phyloP scores from a whole-genome alignment of 1,139 yeast genomes.

The Hemisphaericaspora xylofermentans region DNA sequence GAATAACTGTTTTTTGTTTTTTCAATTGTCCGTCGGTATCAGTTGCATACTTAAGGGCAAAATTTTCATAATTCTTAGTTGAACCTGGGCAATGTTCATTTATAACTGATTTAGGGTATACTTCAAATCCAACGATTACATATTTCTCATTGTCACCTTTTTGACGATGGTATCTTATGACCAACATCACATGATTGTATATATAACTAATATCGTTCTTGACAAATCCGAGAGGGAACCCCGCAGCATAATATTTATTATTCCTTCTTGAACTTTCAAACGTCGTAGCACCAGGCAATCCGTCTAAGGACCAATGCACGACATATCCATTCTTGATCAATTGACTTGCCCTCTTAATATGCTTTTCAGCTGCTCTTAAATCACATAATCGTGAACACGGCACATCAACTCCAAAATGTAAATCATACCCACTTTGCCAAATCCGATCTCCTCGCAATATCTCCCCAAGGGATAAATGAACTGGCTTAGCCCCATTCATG shows the following conservation, averaged over 20 bases:
- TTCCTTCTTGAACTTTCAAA: constrained; percentile 61
- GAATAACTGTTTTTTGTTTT: constrained; percentile 43
- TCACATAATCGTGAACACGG: constrained; percentile 71
- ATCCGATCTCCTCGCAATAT: constrained; percentile 79
- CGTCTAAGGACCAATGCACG: constrained; percentile 83
- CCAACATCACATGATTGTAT: constrained; percentile 80
- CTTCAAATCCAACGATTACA: constrained; percentile 86
- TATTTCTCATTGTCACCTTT: constrained; percentile 33
- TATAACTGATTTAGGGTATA: constrained; percentile 78
- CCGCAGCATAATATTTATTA: constrained; percentile 76
- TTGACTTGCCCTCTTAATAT: constrained; percentile 55
- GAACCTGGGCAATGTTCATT: constrained; percentile 72
- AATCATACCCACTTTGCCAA: constrained; percentile 68
- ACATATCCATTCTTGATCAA: constrained; percentile 70
- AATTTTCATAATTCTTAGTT: constrained; percentile 54
- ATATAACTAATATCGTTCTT: constrained; percentile 56
- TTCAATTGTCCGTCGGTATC: constrained; percentile 20
- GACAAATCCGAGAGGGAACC: constrained; percentile 80
- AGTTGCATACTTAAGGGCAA: constrained; percentile 36
- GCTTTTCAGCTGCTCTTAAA: constrained; percentile 49
- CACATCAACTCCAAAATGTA: constrained; percentile 60
- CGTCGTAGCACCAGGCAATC: constrained; percentile 87
- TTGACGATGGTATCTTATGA: constrained; percentile 70
- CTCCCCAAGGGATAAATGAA: constrained; percentile 73
- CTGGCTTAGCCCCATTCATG: constrained; percentile 49